A percentile compares a stretch with the other conserved stretches of the same genome.
phyloP scores from a whole-genome alignment of 345 rosid genomes.

The Gossypium sturtianum region DNA sequence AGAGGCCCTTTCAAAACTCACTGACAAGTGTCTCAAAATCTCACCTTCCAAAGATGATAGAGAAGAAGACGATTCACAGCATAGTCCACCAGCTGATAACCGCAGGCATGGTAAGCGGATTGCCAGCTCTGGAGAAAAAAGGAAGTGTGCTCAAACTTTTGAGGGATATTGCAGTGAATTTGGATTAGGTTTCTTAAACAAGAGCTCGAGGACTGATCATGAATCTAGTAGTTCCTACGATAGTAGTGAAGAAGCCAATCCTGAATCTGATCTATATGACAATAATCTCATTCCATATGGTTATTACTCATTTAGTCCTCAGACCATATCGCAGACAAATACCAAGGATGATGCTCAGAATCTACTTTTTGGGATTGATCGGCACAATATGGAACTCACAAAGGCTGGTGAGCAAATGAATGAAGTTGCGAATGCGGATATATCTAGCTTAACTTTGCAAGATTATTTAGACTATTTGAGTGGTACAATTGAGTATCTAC shows the following conservation, averaged over 20 bases:
- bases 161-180: neutral
- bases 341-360: neutral
- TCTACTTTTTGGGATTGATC: neutral
- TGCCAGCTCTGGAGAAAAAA: neutral
- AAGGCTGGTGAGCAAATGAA: neutral
- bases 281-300: neutral
- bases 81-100: neutral
- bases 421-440: neutral
- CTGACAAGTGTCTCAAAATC: constrained; percentile 32
- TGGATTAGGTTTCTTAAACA: neutral
- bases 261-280: constrained; percentile 4
- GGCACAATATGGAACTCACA: neutral
- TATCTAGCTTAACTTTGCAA: neutral
- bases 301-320: neutral
- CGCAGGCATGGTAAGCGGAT: neutral
- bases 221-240: neutral
- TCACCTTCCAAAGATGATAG: constrained; percentile 15
- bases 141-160: neutral
- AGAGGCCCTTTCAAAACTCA: constrained; percentile 28
- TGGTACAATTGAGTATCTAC: neutral
- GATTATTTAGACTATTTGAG: neutral
- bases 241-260: neutral
- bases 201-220: neutral
- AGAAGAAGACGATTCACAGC: neutral
- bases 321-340: neutral